phyloP scores from a whole-genome alignment of 2,329 filamentous ascomycete genomes.

The Talaromyces sp. region DNA sequence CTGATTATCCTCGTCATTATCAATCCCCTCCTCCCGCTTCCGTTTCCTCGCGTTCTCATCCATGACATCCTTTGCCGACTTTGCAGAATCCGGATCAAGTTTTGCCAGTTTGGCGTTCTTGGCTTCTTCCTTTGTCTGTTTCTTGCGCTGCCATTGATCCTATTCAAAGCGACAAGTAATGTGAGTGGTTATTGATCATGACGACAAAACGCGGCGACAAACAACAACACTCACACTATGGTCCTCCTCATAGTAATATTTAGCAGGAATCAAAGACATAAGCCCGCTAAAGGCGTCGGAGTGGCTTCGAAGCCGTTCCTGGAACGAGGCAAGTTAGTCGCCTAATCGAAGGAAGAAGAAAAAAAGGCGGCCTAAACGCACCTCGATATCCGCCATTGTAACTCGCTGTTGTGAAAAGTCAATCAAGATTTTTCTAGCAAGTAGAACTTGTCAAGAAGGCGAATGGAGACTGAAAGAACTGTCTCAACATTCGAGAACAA shows the following conservation, averaged over 20 bases:
- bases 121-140: constrained; percentile 89
- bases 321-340: constrained; percentile 36
- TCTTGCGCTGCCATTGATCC: constrained; percentile 94
- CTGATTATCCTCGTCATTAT: constrained; percentile 46
- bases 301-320: constrained; percentile 52
- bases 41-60: constrained; percentile 79
- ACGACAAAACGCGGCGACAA: background rate
- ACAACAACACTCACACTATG: constrained; percentile 64
- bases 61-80: constrained; percentile 90
- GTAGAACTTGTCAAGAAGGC: background rate
- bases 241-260: constrained; percentile 86
- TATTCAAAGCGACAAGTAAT: constrained; percentile 40
- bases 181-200: constrained; percentile 3
- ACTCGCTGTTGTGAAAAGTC: background rate
- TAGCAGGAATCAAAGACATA: constrained; percentile 82
- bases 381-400: constrained; percentile 42
- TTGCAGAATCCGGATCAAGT: constrained; percentile 84
- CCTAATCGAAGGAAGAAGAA: constrained; percentile 31
- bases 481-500: background rate
- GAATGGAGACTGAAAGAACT: background rate
- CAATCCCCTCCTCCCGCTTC: constrained; percentile 64
- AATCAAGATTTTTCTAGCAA: constrained; percentile 10
- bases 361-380: constrained; percentile 27
- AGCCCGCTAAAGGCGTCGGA: constrained; percentile 82
- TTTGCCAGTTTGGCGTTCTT: constrained; percentile 81